Evolutionary conservation across 192 early-diverging fungal species (phyloP), one percentile per base, ranked within the genome.

Genomic region (Geranomyces variabilis): DNA sequence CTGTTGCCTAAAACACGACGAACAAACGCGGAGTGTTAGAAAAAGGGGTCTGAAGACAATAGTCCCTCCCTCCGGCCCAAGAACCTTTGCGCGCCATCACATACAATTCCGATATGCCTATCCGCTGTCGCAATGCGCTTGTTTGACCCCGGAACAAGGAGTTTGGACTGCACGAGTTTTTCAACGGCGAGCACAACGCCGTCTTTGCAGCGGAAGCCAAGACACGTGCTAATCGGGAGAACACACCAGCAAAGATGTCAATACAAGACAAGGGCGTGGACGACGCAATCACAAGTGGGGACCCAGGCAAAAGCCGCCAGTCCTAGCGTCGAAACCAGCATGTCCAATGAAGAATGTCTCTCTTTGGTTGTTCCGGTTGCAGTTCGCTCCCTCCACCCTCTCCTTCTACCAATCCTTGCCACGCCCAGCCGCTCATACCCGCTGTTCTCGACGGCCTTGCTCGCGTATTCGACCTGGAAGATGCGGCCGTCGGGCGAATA

Each of bases 401-500:
- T n/a, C n/a, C n/a, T n/a, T n/a, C n/a, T n/a, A n/a, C n/a, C n/a
- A n/a, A n/a, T n/a, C n/a, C n/a, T n/a, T n/a, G n/a, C n/a, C n/a
- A n/a, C n/a, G n/a, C n/a, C n/a, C n/a, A n/a, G n/a, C n/a, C n/a
- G n/a, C n/a, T n/a, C n/a, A 22, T 84, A 95, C 93, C 97, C 96
- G 80, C 94, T 94, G 87, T 98, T 97, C 73, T 99, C 96, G 13
- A 98, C 96, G 44, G 97, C 96, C 79, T 98, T 98, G 68, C 86
- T 79, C 36, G 97, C 97, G 76, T 99, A 99, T 84, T 99, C 97
- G 44, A 98, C 93, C 83, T 99, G 97, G 84, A 97, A 99, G 69
- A 99, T 91, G 63, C 96, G 90, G 63, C 97, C 97, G 81, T 99
- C 97, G 34, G 96, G 96, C 36, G 97, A 97, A 79, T 99, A 99